Percentiles rank a stretch among this genome's conserved stretches.
phyloP scores from a whole-genome alignment of 768 basidiomycete species.

The Psilocybe cyanescens region DNA sequence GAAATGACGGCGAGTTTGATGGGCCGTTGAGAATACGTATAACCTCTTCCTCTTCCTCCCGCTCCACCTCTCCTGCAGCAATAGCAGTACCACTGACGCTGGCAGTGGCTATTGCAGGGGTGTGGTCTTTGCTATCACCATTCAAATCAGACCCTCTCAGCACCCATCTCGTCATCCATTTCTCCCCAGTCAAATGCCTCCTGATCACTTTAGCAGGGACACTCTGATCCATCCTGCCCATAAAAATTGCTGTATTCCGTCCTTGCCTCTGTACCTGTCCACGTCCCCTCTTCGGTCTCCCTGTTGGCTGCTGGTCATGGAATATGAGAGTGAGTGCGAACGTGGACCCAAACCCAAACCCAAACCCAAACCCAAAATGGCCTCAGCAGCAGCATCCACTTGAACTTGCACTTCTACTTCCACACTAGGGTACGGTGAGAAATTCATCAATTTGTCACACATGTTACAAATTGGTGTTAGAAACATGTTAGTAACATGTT shows the following conservation, averaged over 20 bases:
- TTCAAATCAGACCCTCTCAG: constrained; percentile 19
- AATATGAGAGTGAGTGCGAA: neutral
- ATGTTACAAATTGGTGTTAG: too few species aligned
- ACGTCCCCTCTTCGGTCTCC: neutral
- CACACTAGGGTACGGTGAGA: neutral
- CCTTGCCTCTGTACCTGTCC: neutral
- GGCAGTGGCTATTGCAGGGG: too few species aligned
- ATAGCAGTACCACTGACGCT: neutral
- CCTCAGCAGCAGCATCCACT: neutral
- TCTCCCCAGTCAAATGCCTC: constrained; percentile 36
- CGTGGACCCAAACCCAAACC: neutral
- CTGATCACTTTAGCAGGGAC: constrained; percentile 39
- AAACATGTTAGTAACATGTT: too few species aligned
- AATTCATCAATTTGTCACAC: too few species aligned
- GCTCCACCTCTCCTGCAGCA: neutral
- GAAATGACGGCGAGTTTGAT: too few species aligned
- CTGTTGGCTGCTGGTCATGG: neutral
- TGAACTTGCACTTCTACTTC: neutral
- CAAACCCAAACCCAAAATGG: neutral
- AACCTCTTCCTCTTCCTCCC: neutral
- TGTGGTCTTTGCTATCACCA: neutral
- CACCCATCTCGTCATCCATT: constrained; percentile 24
- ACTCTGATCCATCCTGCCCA: constrained; percentile 45
- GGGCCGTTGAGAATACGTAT: neutral
- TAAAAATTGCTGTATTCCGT: constrained; percentile 35